Evolutionary conservation across 2,329 filamentous ascomycete species (phyloP).

Genomic region (Colletotrichum camelliae): DNA sequence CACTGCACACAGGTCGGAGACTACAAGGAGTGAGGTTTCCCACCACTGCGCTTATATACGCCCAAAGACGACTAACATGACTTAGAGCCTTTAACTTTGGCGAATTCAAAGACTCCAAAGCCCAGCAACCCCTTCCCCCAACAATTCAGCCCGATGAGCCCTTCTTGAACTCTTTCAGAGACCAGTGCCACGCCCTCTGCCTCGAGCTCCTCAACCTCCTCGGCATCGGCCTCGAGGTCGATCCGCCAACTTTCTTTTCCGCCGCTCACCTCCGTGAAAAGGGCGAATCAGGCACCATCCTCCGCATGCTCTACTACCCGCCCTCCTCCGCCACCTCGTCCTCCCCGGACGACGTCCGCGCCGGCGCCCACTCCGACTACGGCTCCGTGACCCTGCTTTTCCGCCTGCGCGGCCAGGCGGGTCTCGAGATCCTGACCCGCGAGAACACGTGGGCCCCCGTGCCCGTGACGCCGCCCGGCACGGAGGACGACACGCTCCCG

Average conservation of each 20-base stretch:
- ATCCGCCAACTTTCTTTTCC: conserved; percentile 59
- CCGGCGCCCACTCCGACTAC: conserved; percentile 93
- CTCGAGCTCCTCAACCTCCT: conserved; percentile 77
- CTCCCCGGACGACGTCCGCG: conserved; percentile 71
- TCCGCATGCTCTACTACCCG: conserved; percentile 78
- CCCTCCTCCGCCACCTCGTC: conserved; percentile 47
- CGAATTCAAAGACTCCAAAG: conserved; percentile 71
- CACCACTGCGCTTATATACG: neutral
- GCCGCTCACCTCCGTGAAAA: conserved; percentile 50
- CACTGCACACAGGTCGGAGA: conserved; percentile 69
- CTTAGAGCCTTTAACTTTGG: conserved; percentile 89
- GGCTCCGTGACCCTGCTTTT: conserved; percentile 78
- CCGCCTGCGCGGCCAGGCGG: conserved; percentile 82
- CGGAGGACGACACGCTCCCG: conserved; percentile 63
- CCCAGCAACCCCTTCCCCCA: conserved; percentile 78
- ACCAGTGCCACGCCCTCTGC: conserved; percentile 75
- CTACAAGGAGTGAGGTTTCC: conserved; percentile 76
- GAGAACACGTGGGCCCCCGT: conserved; percentile 65
- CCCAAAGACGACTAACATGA: neutral
- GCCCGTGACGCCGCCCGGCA: conserved; percentile 68
- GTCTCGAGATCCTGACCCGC: conserved; percentile 78
- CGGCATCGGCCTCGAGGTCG: conserved; percentile 72
- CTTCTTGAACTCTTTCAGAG: conserved; percentile 70
- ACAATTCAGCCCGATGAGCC: conserved; percentile 64
- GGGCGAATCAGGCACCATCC: conserved; percentile 60